A percentile compares a stretch with the other conserved stretches of the same genome.
These are phyloP conservation scores for Flammula alnicola DNA, from an alignment of 1,284 basidiomycete species.

Conservation along the genomic window DNA sequence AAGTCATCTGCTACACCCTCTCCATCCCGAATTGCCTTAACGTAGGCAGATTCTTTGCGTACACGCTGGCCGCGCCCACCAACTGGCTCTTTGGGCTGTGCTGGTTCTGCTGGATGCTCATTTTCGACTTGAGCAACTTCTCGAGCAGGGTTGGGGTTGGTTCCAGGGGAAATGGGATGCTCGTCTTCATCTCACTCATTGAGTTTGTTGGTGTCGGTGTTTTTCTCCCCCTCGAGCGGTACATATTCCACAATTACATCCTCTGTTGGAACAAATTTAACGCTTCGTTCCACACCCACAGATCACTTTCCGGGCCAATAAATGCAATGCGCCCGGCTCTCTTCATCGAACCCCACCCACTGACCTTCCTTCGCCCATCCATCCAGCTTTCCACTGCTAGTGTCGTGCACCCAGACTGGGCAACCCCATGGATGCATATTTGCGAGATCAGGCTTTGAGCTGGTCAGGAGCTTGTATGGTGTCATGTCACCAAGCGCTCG, in stretches of 20 bases:
- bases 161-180: slow-evolving; percentile 1
- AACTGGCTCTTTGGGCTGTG: background rate
- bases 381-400: slow-evolving; percentile 25
- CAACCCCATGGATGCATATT: slow-evolving; percentile 24
- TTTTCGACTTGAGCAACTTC: slow-evolving; percentile 1
- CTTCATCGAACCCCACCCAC: slow-evolving; percentile 29
- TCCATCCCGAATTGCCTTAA: slow-evolving; percentile 4
- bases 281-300: slow-evolving; percentile 27
- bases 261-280: slow-evolving; percentile 23
- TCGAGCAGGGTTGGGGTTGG: background rate
- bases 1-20: slow-evolving; percentile 5
- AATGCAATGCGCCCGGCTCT: too few species aligned
- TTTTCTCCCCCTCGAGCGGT: slow-evolving; percentile 26
- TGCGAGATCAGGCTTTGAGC: slow-evolving; percentile 18
- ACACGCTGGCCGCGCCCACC: slow-evolving; percentile 3
- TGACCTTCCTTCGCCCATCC: slow-evolving; percentile 23
- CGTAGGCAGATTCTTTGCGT: slow-evolving; percentile 6
- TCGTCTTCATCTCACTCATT: too few species aligned
- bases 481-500: slow-evolving; percentile 27
- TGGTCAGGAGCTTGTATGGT: slow-evolving; percentile 23
- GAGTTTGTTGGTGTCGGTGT: too few species aligned
- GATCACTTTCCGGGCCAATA: slow-evolving; percentile 26
- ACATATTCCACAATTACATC: slow-evolving; percentile 10
- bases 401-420: slow-evolving; percentile 21
- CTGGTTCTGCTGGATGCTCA: background rate